Evolutionary conservation across 2,329 filamentous ascomycete genomes (phyloP).

Genomic region (Microsporum ferrugineum): DNA sequence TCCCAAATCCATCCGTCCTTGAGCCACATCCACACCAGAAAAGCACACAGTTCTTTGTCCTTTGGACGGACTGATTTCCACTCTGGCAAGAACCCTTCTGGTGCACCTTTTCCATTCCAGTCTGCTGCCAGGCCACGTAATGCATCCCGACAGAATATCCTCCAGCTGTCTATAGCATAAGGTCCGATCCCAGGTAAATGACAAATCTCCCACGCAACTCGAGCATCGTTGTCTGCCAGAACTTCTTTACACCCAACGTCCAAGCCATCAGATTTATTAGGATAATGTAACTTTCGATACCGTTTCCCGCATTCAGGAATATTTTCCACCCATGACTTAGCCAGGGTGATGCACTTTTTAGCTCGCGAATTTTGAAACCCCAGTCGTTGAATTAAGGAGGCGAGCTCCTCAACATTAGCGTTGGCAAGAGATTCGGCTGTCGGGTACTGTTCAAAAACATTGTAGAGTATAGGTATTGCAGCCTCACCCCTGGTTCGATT

Average conservation of each 20-base stretch:
- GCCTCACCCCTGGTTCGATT: constrained; percentile 65
- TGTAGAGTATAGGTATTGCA: constrained; percentile 64
- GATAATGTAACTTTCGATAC: constrained; percentile 48
- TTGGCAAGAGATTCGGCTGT: constrained; percentile 51
- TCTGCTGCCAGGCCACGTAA: constrained; percentile 54
- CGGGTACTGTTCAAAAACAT: constrained; percentile 56
- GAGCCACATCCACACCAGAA: constrained; percentile 84
- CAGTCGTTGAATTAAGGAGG: constrained; percentile 54
- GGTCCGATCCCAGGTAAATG: constrained; percentile 66
- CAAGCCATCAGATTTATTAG: constrained; percentile 38
- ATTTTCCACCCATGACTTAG: constrained; percentile 52
- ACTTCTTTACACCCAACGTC: constrained; percentile 39
- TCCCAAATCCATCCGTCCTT: constrained; percentile 77
- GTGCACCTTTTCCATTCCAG: constrained; percentile 50
- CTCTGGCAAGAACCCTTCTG: constrained; percentile 58
- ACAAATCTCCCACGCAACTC: constrained; percentile 67
- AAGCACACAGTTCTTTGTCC: constrained; percentile 85
- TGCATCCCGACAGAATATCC: constrained; percentile 80
- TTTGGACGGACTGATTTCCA: constrained; percentile 76
- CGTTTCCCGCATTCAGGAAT: constrained; percentile 51
- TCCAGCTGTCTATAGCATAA: constrained; percentile 82
- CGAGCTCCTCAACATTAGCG: constrained; percentile 46
- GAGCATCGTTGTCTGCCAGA: constrained; percentile 39
- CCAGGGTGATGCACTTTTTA: constrained; percentile 56
- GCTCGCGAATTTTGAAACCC: constrained; percentile 61